These are phyloP conservation scores for Schizosaccharomyces octosporus DNA, from an alignment of 805 yeast genomes.

Conservation along the genomic window DNA sequence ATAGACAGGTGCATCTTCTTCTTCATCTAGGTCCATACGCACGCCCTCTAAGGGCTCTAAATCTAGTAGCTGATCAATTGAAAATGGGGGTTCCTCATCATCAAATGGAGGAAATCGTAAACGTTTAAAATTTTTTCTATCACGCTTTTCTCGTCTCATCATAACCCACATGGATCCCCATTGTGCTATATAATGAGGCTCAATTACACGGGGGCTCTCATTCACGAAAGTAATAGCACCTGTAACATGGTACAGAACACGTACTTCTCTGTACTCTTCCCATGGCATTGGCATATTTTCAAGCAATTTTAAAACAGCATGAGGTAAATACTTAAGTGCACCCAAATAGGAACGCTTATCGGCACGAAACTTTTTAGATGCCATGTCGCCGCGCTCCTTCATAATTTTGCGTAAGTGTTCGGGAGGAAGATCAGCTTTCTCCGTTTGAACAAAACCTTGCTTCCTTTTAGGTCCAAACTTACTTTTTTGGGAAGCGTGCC, in stretches of 20 bases:
- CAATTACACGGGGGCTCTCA: constrained; percentile 75
- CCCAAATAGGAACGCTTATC: constrained; percentile 77
- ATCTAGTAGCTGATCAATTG: constrained; percentile 50
- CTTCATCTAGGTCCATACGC: constrained; percentile 35
- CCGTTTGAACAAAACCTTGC: constrained; percentile 27
- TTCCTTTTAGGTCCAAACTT: constrained; percentile 21
- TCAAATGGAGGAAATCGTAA: constrained; percentile 90
- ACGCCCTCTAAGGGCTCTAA: constrained; percentile 52
- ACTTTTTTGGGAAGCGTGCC: constrained; percentile 40
- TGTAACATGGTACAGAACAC: constrained; percentile 64
- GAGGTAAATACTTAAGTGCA: constrained; percentile 85
- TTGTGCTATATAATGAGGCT: constrained; percentile 75
- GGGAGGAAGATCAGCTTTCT: constrained; percentile 70
- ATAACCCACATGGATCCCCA: constrained; percentile 86
- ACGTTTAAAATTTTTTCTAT: constrained; percentile 67
- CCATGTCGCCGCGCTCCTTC: constrained; percentile 61
- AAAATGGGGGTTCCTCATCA: constrained; percentile 85
- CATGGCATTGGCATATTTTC: constrained; percentile 98
- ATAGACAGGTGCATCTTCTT: constrained; percentile 31
- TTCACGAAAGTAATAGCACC: constrained; percentile 93
- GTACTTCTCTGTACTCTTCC: constrained; percentile 70
- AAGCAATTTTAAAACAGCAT: constrained; percentile 63
- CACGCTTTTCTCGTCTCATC: constrained; percentile 87
- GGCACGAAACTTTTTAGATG: constrained; percentile 49
- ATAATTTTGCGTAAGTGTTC: constrained; percentile 74